Evolutionary conservation across 2,329 filamentous ascomycete genomes (phyloP).

Genomic region (Chalaropsis ovoidea): DNA sequence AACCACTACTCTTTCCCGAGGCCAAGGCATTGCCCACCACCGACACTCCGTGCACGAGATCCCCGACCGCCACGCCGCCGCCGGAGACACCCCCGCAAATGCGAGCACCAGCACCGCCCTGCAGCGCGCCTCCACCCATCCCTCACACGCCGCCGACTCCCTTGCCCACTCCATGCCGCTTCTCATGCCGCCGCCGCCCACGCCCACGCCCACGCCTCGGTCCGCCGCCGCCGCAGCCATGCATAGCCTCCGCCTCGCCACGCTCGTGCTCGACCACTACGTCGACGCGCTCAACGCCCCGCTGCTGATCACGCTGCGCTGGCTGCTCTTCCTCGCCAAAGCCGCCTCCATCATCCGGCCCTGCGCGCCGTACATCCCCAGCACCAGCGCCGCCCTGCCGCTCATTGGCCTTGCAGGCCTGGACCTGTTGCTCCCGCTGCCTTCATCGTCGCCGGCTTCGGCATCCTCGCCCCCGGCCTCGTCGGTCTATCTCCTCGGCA

Average conservation of each 20-base stretch:
- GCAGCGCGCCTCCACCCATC: conserved; percentile 27
- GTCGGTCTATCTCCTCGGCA: too few species aligned
- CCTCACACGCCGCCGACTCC: conserved; percentile 24
- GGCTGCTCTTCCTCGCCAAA: conserved; percentile 59
- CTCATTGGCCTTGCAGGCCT: conserved; percentile 58
- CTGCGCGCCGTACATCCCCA: conserved; percentile 63
- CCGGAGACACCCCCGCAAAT: not conserved
- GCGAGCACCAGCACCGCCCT: conserved; percentile 7
- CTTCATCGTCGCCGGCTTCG: not conserved
- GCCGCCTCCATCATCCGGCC: conserved; percentile 52
- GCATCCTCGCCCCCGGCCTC: too few species aligned
- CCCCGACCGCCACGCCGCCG: not conserved
- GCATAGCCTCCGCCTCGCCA: not conserved
- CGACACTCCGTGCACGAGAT: not conserved
- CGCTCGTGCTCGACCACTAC: conserved; percentile 13
- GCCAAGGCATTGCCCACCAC: conserved; percentile 8
- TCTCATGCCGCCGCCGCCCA: conserved; percentile 23
- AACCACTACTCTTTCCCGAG: conserved; percentile 9
- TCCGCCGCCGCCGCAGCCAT: not conserved
- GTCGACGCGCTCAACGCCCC: not conserved
- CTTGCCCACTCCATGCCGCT: conserved; percentile 23
- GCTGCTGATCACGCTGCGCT: conserved; percentile 37
- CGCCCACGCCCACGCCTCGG: not conserved
- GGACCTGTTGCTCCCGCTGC: conserved; percentile 44
- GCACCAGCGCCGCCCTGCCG: conserved; percentile 53